Evolutionary conservation across 345 rosid species (phyloP), one percentile per base, ranked within the genome.

Genomic region (Draba incana): DNA sequence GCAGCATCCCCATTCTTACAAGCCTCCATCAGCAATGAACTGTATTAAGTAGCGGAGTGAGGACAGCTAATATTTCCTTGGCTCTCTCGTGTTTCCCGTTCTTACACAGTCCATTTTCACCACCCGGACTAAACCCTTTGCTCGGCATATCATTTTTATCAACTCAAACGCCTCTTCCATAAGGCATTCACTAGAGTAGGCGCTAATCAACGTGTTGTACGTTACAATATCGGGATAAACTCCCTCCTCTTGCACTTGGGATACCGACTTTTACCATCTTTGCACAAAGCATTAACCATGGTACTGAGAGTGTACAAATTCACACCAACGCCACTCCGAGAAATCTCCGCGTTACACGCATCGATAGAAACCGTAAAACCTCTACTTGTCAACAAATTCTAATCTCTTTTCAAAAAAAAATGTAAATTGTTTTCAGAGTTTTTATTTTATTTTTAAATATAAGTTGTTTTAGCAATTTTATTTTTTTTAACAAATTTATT

Each of bases 251-350:
- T 87, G 78, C 83, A 85, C 76, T 45, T 82, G n/a, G n/a, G n/a
- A n/a, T n/a, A n/a, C 76, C 0, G 69, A 41, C 28, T 69, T 62
- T 84, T 82, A 55, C 71, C 49, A 79, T 84, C 94, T 81, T 92
- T 92, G 71, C 92, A 92, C 78, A 87, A 74, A 2, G 96, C 95
- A 81, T 89, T 87, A 66, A 87, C 92, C 98, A n/a, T n/a, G 64
- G 88, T 91, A 61, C 88, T 88, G n/a, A 86, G 71, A 1, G n/a
- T n/a, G 81, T 83, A 83, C 2, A 78, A 81, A 80, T 83, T 85
- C 68, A 83, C n/a, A 15, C 33, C 69, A 33, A 76, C 24, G 27
- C 79, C 78, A 65, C 73, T 84, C 2, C 42, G n/a, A n/a, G n/a
- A n/a, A n/a, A n/a, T n/a, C n/a, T n/a, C n/a, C 27, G 88, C 79